Conservation (phyloP, 192 early-diverging fungal species). For the Glomus cerebriforme region DNA sequence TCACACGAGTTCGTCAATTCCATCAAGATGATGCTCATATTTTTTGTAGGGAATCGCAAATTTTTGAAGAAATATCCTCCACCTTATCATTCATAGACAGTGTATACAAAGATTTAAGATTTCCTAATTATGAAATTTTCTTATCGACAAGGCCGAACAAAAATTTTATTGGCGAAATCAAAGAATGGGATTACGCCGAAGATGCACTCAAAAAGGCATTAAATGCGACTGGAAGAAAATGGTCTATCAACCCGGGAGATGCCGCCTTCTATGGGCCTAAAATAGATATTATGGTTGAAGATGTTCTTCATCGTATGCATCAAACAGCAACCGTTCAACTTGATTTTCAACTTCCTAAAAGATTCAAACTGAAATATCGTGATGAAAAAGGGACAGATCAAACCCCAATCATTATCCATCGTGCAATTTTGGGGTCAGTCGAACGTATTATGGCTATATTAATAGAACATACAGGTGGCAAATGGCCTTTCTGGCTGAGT, state of each 20-base stretch:
- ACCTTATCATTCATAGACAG: constrained; percentile 77
- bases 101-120: constrained; percentile 79
- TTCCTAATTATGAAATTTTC: constrained; percentile 74
- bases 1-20: constrained; percentile 91
- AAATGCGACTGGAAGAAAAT: constrained; percentile 55
- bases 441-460: constrained; percentile 97
- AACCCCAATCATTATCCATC: constrained; percentile 92
- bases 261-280: constrained; percentile 98
- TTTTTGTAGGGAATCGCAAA: constrained; percentile 84
- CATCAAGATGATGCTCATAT: constrained; percentile 98
- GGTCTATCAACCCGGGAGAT: constrained; percentile 81
- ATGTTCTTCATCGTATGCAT: constrained; percentile 79
- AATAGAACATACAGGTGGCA: constrained; percentile 88
- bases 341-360: constrained; percentile 90
- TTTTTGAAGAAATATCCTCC: constrained; percentile 74
- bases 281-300: constrained; percentile 86
- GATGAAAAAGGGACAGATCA: constrained; percentile 64
- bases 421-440: constrained; percentile 86
- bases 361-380: constrained; percentile 79
- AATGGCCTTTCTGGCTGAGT: constrained; percentile 95
- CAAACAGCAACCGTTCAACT: constrained; percentile 96
- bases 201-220: constrained; percentile 70
- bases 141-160: constrained; percentile 80
- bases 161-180: constrained; percentile 69
- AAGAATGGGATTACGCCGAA: constrained; percentile 85